Evolutionary conservation across 805 yeast genomes (phyloP).

Genomic region (Brettanomyces custersianus): DNA sequence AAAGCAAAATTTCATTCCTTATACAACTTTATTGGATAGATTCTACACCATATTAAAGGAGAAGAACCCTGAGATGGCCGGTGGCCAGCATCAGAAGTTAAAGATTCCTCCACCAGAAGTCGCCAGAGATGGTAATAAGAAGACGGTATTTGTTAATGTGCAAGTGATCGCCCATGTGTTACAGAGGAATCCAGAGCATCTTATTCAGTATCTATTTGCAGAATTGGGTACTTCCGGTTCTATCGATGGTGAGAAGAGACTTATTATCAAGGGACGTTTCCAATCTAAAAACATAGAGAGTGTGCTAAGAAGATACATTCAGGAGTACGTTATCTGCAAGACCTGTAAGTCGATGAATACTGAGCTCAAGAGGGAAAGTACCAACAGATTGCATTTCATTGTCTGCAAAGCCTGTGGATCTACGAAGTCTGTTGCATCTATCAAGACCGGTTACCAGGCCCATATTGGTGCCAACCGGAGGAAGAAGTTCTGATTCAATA

Average conservation of each 20-base stretch:
- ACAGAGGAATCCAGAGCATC: constrained; percentile 95
- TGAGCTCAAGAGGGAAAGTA: constrained; percentile 87
- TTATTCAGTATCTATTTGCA: constrained; percentile 92
- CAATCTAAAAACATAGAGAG: constrained; percentile 96
- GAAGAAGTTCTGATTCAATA: constrained; percentile 51
- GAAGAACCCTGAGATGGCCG: constrained; percentile 97
- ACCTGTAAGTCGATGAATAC: constrained; percentile 98
- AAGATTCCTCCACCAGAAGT: constrained; percentile 97
- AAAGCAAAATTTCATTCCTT: constrained; percentile 53
- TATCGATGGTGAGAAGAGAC: constrained; percentile 94
- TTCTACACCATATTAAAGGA: constrained; percentile 80
- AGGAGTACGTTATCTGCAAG: constrained; percentile 97
- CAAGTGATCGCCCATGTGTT: constrained; percentile 89
- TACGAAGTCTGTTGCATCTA: constrained; percentile 90
- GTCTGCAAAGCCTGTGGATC: constrained; percentile 98
- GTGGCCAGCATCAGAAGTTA: constrained; percentile 89
- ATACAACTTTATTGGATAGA: constrained; percentile 69
- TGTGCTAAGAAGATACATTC: constrained; percentile 89
- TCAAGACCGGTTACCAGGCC: constrained; percentile 99
- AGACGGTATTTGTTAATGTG: constrained; percentile 91
- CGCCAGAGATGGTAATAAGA: constrained; percentile 94
- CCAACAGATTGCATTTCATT: constrained; percentile 93
- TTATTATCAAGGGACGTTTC: constrained; percentile 96
- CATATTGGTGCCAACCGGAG: constrained; percentile 70
- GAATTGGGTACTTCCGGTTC: constrained; percentile 99